Base-by-base conservation (phyloP, 176 grass and related monocot species). In the Zoysia japonica region DNA sequence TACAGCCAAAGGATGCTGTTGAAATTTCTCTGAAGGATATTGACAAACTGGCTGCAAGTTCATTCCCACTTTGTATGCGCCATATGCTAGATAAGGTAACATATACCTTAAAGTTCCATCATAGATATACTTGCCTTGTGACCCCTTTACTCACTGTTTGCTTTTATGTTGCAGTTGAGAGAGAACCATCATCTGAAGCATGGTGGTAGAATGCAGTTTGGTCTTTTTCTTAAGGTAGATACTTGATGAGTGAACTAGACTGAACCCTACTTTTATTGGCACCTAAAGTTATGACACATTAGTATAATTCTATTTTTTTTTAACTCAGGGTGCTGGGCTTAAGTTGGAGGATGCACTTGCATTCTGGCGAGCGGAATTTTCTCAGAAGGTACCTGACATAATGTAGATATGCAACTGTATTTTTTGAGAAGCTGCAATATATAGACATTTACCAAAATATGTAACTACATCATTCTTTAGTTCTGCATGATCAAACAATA, bases 171-270 rank as follows among this genome's bases (percentile, higher is more conserved):
- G 65, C 56, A 99, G 96, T 67, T 99, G 86, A 95, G 78, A 88
- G 96, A 99, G 84, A 88, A 91, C 76, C 96, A 99, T 84, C 96
- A 99, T 95, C 72, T 99, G 67, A 99, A 92, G 82, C 79, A 99
- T 78, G 92, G 92, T 61, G 96, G 96, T 69, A 93, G 96, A 80
- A 87, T 99, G 88, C 96, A 99, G 82, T 86, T 99, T 85, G 90
- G 92, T 70, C 92, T 99, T 81, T 99, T 99, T 74, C 92, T 99
- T 68, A 99, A 99, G 96, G 96, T 95, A 95, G 28, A 64, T 72
- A 66, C 6, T 77, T 64, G 3, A 81, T 64, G 3, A 81, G 62
- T 36, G n/a, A 71, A 39, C 61, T 67, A 60, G 13, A 64, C 9
- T 39, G 49, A 65, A 68, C 17, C 7, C 53, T 73, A 17, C 50